Percentiles rank a stretch among this genome's conserved stretches.
phyloP scores from a whole-genome alignment of 2,329 filamentous ascomycete species.

The Diaporthe aspalathi region DNA sequence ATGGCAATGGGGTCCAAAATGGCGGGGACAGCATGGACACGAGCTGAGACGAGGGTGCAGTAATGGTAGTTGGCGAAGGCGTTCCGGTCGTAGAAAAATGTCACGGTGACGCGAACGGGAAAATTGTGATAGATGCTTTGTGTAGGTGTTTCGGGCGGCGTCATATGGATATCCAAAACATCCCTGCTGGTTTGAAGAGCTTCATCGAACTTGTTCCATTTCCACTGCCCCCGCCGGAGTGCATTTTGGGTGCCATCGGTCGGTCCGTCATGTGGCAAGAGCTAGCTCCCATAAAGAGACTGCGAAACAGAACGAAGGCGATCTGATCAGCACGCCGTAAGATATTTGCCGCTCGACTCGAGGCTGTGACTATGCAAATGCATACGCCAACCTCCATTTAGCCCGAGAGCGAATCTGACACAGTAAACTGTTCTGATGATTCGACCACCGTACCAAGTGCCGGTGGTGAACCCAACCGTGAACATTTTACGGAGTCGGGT shows the following conservation, averaged over 20 bases:
- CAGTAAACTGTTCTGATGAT: conserved; percentile 5
- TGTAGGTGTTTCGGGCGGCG: conserved; percentile 33
- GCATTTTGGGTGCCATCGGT: not conserved
- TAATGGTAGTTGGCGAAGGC: conserved; percentile 30
- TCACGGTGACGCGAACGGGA: conserved; percentile 29
- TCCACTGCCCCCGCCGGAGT: not conserved
- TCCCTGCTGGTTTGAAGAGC: conserved; percentile 24
- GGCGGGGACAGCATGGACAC: conserved; percentile 57
- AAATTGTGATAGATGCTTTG: conserved; percentile 34
- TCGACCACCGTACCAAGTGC: not conserved
- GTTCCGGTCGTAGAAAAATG: conserved; percentile 35
- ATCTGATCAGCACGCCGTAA: conserved; percentile 19
- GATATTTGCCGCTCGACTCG: not conserved
- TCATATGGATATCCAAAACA: conserved; percentile 35
- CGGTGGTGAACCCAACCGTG: not conserved
- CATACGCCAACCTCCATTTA: conserved; percentile 11
- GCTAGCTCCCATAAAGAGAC: conserved; percentile 4
- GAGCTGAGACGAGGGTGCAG: conserved; percentile 49
- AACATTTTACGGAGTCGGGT: no score
- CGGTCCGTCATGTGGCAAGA: not conserved
- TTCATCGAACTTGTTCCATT: conserved; percentile 22
- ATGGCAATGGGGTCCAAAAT: conserved; percentile 57
- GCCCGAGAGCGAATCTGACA: not conserved
- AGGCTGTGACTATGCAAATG: not conserved
- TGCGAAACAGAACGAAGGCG: not conserved